A percentile compares a stretch with the other conserved stretches of the same genome.
Evolutionary conservation across 1,284 basidiomycete species (phyloP).

Genomic region (Cryptococcus floricola): DNA sequence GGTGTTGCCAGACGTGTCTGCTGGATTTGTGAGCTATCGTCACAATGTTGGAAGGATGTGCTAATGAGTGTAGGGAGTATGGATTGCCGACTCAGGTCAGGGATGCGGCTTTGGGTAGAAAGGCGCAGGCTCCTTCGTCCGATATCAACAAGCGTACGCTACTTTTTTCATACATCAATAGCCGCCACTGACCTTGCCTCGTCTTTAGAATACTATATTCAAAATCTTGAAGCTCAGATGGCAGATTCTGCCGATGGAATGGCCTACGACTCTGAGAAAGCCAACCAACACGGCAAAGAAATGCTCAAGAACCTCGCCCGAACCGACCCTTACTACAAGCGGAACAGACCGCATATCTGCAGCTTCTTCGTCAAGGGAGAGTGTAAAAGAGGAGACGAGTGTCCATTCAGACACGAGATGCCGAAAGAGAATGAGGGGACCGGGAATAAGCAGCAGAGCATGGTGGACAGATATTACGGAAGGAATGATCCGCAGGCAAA

Average conservation of each 20-base stretch:
- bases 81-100: conserved; percentile 94
- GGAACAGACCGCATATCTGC: conserved; percentile 89
- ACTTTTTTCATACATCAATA: background rate
- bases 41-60: background rate
- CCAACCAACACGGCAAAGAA: conserved; percentile 81
- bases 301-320: conserved; percentile 91
- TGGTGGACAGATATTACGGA: conserved; percentile 88
- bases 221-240: conserved; percentile 85
- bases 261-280: conserved; percentile 61
- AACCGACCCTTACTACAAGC: conserved; percentile 93
- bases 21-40: conserved; percentile 62
- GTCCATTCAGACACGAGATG: conserved; percentile 93
- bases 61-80: conserved; percentile 60
- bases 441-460: conserved; percentile 65
- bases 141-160: conserved; percentile 75
- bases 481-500: conserved; percentile 83
- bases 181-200: background rate
- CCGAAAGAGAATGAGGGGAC: conserved; percentile 74
- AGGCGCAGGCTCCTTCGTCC: conserved; percentile 85
- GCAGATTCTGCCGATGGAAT: conserved; percentile 42
- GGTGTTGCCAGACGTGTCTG: conserved; percentile 97
- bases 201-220: conserved; percentile 79
- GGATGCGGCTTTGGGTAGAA: conserved; percentile 85
- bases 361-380: conserved; percentile 95
- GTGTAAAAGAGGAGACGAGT: conserved; percentile 84